Evolutionary conservation across 2,329 filamentous ascomycete species (phyloP).

Genomic region (Penicillium digitatum): DNA sequence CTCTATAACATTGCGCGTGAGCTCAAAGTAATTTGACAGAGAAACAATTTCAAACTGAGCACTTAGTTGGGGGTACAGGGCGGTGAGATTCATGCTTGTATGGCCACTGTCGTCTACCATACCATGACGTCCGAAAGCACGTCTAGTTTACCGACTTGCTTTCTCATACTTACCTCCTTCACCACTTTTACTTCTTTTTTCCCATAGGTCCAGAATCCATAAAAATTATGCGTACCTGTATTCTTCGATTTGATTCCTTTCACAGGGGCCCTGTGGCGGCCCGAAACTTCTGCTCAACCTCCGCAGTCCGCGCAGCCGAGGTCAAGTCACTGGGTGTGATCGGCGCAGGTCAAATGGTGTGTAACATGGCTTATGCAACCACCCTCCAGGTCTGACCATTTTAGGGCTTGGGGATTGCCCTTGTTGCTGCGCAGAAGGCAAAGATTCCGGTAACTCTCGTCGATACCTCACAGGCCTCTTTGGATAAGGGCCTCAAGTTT

Average conservation of each 20-base stretch:
- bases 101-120: not conserved
- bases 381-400: constrained; percentile 19
- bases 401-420: constrained; percentile 89
- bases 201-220: not conserved
- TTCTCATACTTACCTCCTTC: not conserved
- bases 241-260: constrained; percentile 25
- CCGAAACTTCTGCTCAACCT: constrained; percentile 66
- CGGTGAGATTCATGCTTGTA: not conserved
- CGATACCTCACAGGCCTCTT: constrained; percentile 75
- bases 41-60: too few species aligned
- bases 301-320: constrained; percentile 60
- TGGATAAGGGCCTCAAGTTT: constrained; percentile 87
- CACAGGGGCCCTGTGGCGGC: constrained; percentile 36
- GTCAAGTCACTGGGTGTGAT: constrained; percentile 88
- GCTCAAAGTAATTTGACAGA: not conserved
- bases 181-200: not conserved
- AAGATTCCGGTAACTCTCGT: constrained; percentile 79
- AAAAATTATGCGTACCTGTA: constrained; percentile 36
- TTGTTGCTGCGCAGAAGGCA: constrained; percentile 84
- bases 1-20: not conserved
- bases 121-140: constrained; percentile 20
- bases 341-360: constrained; percentile 93
- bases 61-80: not conserved
- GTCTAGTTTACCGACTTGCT: constrained; percentile 13
- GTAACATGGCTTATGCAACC: constrained; percentile 21